phyloP scores from a whole-genome alignment of 441 rosid species.

The Syzygium malaccense region DNA sequence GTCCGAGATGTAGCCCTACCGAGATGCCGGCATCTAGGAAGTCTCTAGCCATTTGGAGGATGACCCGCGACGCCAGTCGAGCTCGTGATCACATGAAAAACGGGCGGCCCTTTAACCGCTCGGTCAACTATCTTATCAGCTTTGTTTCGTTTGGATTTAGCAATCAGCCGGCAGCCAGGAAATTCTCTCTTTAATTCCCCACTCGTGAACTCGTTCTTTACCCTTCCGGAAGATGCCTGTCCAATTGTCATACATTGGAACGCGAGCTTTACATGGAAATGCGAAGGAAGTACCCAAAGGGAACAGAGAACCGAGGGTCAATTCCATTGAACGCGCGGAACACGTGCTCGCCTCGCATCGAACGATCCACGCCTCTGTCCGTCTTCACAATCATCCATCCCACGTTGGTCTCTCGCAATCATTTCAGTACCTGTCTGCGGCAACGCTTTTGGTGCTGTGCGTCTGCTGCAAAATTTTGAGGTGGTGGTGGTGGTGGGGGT shows the following conservation, averaged over 20 bases:
- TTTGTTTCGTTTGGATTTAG: not conserved
- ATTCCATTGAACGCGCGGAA: not conserved
- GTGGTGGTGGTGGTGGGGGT: not conserved
- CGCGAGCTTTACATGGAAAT: no score
- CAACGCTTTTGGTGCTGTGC: not conserved
- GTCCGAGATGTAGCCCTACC: fast-evolving
- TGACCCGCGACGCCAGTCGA: not conserved
- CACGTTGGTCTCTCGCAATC: not conserved
- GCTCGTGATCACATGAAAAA: not conserved
- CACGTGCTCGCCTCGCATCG: not conserved
- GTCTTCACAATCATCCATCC: not conserved
- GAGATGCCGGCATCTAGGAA: not conserved
- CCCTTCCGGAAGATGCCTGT: no score
- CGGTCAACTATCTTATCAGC: not conserved
- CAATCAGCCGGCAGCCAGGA: not conserved
- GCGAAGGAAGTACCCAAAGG: no score
- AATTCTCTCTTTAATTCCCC: not conserved
- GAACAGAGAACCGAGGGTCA: no score
- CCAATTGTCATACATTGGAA: no score
- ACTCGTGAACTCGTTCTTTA: not conserved
- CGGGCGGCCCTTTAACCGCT: not conserved
- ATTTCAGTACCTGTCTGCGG: not conserved
- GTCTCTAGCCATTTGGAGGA: not conserved
- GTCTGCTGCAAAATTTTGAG: not conserved
- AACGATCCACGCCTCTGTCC: not conserved